Base-by-base conservation (phyloP, 2,329 filamentous ascomycete genomes). In the Raffaelea arxii region DNA sequence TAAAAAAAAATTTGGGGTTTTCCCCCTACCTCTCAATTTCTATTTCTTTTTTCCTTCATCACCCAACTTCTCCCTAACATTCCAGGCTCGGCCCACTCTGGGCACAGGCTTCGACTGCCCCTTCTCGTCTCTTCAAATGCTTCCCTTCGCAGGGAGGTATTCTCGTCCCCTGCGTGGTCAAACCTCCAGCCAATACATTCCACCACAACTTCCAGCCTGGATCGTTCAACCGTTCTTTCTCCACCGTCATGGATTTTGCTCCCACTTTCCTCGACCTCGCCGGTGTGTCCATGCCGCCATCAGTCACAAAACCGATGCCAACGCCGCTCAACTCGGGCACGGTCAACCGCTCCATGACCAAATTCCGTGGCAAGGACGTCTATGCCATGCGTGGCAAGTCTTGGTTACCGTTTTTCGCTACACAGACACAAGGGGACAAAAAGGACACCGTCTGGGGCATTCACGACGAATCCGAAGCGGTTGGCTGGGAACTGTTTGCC, bases 211-310 rank as follows among this genome's bases (percentile, higher is more conserved):
- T 43, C 23, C 6, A 37, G 3, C 43, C 44, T 16, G 47, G 47
- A 9, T 46, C 43, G 2, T 46, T 58, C 37, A 53, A 53, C 43
- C 49, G 48, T 12, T 54, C 53, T 14, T 77, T 77, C 59, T 66
- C 71, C 5, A 73, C 70, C 0, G 70, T 72, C 27, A 74, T 74
- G 70, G 70, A 74, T 50, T 62, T 74, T 2, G 63, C 68, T 2
- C 71, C 70, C 0, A 69, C 70, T 2, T 62, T 72, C 24, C 61
- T 72, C 25, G 69, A 72, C 10, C 65, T 72, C 57, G 68, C 68
- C 2, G 67, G 66, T 23, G 57, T 70, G 32, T 54, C 61, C 30
- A 75, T 79, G 52, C 76, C 76, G 0, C 71, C 72, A 2, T 74
- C 74, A 0, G 66, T 56, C 1, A 19, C 30, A 18, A 43, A 43